Evolutionary conservation across 2,329 filamentous ascomycete species (phyloP), one percentile per base, ranked within the genome.

Genomic region (Stachybotrys chlorohalonatus): DNA sequence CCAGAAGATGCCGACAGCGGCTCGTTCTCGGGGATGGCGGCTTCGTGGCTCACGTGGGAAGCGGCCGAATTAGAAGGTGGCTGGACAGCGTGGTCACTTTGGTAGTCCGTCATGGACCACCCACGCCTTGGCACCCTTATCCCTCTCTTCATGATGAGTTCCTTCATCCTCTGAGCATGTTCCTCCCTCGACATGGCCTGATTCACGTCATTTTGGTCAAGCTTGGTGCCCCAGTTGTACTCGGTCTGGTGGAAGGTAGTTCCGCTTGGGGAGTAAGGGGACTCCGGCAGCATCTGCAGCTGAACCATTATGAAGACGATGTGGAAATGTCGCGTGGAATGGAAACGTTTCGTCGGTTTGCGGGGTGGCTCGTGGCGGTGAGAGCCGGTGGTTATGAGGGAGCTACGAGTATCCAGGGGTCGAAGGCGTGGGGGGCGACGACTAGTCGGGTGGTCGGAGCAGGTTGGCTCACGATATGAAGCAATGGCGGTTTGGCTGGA

Each of bases 61-160:
- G 62, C 54, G 17, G 59, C 49, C 6, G 58, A 57, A 42, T 67
- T 61, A 42, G 57, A 56, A 17, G 58, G 39, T 32, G 62, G 54
- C 46, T 61, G 52, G 50, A 62, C 53, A 52, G 62, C 48, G 60
- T 66, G 52, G 16, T 67, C 66, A 49, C 66, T 66, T 52, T 71
- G 69, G 53, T 74, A 75, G 47, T 79, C 75, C 48, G 73, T 72
- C 62, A 75, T 70, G 36, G 76, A 77, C 64, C 75, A 76, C 15
- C 76, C 74, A 47, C 76, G 71, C 47, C 74, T 68, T 1, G 76
- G 75, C 7, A 69, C 59, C 51, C 70, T 70, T 60, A 71, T 69
- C 15, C 63, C 65, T 36, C 69, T 68, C 60, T 70, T 68, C 49
- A 66, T 63, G 58, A 62, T 68, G 17, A 73, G 63, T 53, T 77